phyloP scores from a whole-genome alignment of 2,329 filamentous ascomycete species.

The Arthroderma sp. region DNA sequence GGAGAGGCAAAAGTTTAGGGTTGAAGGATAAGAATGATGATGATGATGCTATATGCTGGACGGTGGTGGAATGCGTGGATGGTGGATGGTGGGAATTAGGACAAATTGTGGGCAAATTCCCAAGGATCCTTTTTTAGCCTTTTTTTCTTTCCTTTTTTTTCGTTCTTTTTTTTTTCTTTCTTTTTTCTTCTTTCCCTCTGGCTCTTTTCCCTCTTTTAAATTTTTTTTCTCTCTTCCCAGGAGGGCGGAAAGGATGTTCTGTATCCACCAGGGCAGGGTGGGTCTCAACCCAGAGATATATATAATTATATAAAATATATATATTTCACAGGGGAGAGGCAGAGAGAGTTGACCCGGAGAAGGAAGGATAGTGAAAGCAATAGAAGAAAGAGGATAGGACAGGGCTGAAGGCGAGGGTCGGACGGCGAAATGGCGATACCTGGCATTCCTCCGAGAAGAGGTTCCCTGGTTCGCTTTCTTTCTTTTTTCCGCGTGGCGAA shows the following conservation, averaged over 20 bases:
- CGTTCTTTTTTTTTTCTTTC: background rate
- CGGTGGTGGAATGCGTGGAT: background rate
- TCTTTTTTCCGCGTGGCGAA: slow-evolving; percentile 1
- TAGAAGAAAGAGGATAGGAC: background rate
- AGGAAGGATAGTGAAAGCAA: background rate
- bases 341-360: background rate
- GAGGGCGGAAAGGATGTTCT: slow-evolving; percentile 8
- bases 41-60: slow-evolving; percentile 2
- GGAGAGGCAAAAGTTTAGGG: slow-evolving; percentile 6
- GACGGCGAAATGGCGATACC: slow-evolving; percentile 1
- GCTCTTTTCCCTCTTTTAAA: background rate
- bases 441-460: background rate
- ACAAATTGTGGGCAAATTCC: background rate
- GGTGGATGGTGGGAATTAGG: background rate
- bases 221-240: background rate
- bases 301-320: background rate
- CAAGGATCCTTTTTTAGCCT: background rate
- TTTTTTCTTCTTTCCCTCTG: background rate
- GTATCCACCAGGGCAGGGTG: slow-evolving; percentile 11
- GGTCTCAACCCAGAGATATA: slow-evolving; percentile 6
- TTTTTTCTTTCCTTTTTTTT: background rate
- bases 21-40: slow-evolving; percentile 1
- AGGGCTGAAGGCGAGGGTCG: background rate
- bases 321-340: background rate
- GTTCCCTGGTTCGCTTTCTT: background rate